Evolutionary conservation across 306 rosid species (phyloP).

Genomic region (Glycyrrhiza uralensis): DNA sequence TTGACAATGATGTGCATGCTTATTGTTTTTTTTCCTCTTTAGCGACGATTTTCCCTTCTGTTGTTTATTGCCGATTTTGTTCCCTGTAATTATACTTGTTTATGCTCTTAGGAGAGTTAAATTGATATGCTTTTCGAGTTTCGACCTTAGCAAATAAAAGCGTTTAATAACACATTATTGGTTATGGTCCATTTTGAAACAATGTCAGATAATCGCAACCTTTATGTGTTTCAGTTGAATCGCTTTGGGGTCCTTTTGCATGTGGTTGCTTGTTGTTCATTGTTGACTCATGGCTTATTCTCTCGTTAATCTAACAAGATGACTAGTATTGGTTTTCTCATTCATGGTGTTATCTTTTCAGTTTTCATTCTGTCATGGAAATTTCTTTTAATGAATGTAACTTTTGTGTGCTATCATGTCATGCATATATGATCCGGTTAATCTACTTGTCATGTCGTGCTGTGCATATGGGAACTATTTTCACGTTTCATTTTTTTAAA

Average conservation of each 20-base stretch:
- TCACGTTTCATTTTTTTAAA: not conserved
- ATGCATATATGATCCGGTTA: not conserved
- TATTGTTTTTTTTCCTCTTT: not conserved
- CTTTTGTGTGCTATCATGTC: not conserved
- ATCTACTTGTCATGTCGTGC: too few species aligned
- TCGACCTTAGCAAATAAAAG: too few species aligned
- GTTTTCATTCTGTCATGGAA: not conserved
- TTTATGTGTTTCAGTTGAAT: too few species aligned
- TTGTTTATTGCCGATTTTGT: not conserved
- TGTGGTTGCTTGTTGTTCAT: too few species aligned
- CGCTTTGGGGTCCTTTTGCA: too few species aligned
- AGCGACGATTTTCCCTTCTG: not conserved
- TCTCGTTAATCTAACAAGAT: not conserved
- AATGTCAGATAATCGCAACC: too few species aligned
- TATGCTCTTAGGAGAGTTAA: not conserved
- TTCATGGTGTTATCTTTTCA: not conserved
- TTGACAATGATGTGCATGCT: not conserved
- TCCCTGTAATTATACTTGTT: not conserved
- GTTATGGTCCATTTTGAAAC: too few species aligned
- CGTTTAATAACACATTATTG: too few species aligned
- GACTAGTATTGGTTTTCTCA: not conserved
- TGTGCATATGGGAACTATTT: too few species aligned
- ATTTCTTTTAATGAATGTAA: not conserved
- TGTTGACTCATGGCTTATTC: not conserved
- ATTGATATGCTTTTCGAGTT: not conserved